Evolutionary conservation across 148 eudicot species (phyloP).

Genomic region (Cornus florida): DNA sequence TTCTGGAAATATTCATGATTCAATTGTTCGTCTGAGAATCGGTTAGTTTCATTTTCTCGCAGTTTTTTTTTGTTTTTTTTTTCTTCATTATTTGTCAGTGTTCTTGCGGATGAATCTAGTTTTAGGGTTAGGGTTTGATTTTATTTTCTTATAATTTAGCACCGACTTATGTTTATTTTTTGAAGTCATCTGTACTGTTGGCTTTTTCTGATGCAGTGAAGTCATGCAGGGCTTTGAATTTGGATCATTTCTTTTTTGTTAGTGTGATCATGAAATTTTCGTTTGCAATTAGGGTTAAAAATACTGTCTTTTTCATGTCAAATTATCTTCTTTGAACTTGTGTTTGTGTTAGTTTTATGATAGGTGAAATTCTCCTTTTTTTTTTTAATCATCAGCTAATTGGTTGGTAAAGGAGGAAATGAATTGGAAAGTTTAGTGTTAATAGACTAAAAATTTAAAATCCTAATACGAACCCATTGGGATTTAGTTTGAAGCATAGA

Average conservation of each 20-base stretch:
- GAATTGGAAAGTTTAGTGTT: not conserved
- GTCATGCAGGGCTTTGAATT: not conserved
- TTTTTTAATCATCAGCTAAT: too few relatives aligned
- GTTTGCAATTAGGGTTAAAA: not conserved
- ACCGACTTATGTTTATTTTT: not conserved
- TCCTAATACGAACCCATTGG: too few relatives aligned
- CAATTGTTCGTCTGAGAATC: not conserved
- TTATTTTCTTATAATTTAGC: not conserved
- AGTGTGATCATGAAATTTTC: not conserved
- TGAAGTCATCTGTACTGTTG: not conserved
- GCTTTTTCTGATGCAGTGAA: not conserved
- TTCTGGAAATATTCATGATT: conserved; percentile 10
- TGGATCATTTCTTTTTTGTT: not conserved
- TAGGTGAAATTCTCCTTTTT: not conserved
- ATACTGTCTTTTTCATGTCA: not conserved
- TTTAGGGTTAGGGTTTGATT: not conserved
- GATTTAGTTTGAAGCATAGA: too few relatives aligned
- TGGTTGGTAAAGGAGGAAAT: not conserved
- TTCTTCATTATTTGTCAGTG: not conserved
- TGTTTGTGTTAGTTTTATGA: too few relatives aligned
- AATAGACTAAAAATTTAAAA: too few relatives aligned
- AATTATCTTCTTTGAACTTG: not conserved
- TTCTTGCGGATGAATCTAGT: not conserved
- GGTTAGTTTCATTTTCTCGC: not conserved
- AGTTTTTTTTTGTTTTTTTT: not conserved